Evolutionary conservation across 768 basidiomycete genomes (phyloP), one percentile per base, ranked within the genome.

Genomic region (Trametes punicea): DNA sequence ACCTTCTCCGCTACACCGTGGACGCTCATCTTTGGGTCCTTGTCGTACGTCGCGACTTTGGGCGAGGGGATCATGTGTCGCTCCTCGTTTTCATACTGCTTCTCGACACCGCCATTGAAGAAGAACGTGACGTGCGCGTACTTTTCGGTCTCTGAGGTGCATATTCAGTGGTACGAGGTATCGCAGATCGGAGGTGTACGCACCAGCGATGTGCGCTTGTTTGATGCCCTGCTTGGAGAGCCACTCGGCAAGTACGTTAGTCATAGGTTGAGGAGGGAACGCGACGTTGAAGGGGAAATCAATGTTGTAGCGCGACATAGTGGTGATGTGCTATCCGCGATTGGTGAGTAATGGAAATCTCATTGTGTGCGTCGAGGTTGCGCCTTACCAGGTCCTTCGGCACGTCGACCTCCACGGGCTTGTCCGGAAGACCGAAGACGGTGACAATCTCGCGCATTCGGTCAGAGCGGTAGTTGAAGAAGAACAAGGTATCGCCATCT

Each of bases 41-140:
- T 81, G 73, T 98, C 94, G 72, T 98, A 98, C 6, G 94, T 98
- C 6, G 94, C 87, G 26, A 96, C 93, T 65, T 91, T 95, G 38
- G 93, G 95, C 15, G 92, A 94, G 3, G 90, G 82, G 56, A 96
- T 85, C 90, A 97, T 85, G 69, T 85, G 78, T 15, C 95, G 78
- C 62, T 90, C 88, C 68, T 97, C 95, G 30, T 75, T 71, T 13
- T 81, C 77, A 71, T 90, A 98, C 65, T 95, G 90, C 68, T 93
- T 90, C 77, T 97, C 95, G 26, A 93, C 85, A 53, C 94, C 94
- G 13, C 94, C 95, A 71, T 96, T 97, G 81, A 97, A 96, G 81
- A 96, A 97, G 79, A 97, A 96, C 0, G 94, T 98, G 52, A 98
- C 91, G 67, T 98, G 94, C 2, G 93, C 93, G 71, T 95, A 98